Evolutionary conservation across 1,284 basidiomycete species (phyloP).

Genomic region (Moniliophthora roreri): DNA sequence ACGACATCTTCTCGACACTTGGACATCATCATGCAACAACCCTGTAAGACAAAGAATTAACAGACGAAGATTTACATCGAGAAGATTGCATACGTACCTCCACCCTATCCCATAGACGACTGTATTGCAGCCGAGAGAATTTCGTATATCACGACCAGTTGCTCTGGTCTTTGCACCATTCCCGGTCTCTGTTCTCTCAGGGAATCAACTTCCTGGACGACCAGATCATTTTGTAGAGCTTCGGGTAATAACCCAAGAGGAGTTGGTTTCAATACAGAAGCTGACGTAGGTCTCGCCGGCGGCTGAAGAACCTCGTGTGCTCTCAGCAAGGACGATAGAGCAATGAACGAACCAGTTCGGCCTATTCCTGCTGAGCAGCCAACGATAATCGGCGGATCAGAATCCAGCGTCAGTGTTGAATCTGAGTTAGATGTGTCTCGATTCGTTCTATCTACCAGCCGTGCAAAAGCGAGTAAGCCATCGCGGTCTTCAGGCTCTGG

Average conservation of each 20-base stretch:
- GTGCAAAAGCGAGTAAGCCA: constrained; percentile 59
- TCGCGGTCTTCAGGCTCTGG: constrained; percentile 56
- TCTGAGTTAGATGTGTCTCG: constrained; percentile 35
- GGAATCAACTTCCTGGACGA: constrained; percentile 72
- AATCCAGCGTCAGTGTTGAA: constrained; percentile 21
- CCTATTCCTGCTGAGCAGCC: constrained; percentile 91
- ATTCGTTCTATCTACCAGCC: constrained; percentile 62
- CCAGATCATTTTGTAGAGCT: constrained; percentile 53
- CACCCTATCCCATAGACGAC: neutral
- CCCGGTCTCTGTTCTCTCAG: constrained; percentile 77
- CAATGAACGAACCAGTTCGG: constrained; percentile 86
- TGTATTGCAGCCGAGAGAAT: constrained; percentile 33
- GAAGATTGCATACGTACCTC: neutral
- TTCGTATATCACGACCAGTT: constrained; percentile 68
- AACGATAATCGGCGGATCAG: constrained; percentile 76
- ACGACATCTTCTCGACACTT: no score
- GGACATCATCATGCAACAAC: no score
- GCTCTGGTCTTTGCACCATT: constrained; percentile 78
- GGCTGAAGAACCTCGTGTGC: constrained; percentile 49
- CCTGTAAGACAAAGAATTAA: no score
- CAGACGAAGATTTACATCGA: no score
- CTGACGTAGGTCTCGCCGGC: constrained; percentile 20
- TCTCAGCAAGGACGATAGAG: constrained; percentile 72
- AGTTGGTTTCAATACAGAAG: constrained; percentile 37
- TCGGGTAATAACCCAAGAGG: constrained; percentile 58